phyloP scores from a whole-genome alignment of 1,284 basidiomycete species.

The Rhodotorula sp. region DNA sequence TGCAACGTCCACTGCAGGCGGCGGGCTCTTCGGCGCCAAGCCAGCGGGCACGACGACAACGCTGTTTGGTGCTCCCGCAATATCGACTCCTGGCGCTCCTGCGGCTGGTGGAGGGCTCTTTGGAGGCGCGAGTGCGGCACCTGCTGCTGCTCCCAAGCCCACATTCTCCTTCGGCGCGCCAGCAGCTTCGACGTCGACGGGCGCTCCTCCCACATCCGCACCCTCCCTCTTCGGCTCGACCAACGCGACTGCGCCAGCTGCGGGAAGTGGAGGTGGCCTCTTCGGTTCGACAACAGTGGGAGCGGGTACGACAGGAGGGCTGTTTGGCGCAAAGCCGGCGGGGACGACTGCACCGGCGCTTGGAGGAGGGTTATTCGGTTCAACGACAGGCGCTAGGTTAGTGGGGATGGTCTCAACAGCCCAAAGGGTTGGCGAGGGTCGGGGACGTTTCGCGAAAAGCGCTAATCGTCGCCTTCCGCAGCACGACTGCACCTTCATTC shows the following conservation, averaged over 20 bases:
- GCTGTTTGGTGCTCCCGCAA: constrained; percentile 3
- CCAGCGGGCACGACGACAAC: neutral
- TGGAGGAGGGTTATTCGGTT: constrained; percentile 8
- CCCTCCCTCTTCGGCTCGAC: constrained; percentile 7
- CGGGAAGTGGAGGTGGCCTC: neutral
- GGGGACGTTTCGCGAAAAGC: neutral
- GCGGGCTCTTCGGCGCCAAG: constrained; percentile 7
- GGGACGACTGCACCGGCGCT: neutral
- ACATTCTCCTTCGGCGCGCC: constrained; percentile 21
- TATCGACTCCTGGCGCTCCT: neutral
- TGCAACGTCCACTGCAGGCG: neutral
- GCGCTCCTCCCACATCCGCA: neutral
- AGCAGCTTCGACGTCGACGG: neutral
- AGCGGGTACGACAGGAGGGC: neutral
- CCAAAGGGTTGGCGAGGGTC: no score
- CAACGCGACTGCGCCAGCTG: neutral
- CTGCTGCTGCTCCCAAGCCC: neutral
- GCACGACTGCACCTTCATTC: neutral
- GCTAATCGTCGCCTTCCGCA: neutral
- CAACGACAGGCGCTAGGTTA: no score
- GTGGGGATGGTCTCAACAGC: neutral
- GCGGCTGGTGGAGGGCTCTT: constrained; percentile 7
- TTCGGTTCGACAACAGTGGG: constrained; percentile 7
- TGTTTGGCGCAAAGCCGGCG: constrained; percentile 5
- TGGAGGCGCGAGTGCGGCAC: neutral